Percentiles rank a stretch among this genome's conserved stretches.
Evolutionary conservation across 2,329 filamentous ascomycete genomes (phyloP).

Genomic region (Hymenoscyphus infarciens): DNA sequence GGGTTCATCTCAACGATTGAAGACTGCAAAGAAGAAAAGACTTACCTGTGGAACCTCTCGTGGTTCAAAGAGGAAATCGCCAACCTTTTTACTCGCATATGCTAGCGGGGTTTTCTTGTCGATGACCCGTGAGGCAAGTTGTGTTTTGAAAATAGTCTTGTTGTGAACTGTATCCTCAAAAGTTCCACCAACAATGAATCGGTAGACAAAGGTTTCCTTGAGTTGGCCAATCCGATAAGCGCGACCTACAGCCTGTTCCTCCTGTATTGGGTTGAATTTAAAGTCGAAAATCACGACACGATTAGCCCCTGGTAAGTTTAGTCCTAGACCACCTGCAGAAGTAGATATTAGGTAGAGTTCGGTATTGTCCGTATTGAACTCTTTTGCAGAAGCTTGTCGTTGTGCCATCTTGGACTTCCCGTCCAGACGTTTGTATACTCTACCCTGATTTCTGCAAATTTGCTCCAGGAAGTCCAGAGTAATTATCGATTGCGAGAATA

Average conservation of each 20-base stretch:
- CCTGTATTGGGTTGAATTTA: constrained; percentile 73
- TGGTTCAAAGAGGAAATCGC: constrained; percentile 58
- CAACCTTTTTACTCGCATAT: constrained; percentile 52
- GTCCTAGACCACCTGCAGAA: constrained; percentile 72
- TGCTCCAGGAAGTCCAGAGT: constrained; percentile 67
- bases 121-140: constrained; percentile 74
- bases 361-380: constrained; percentile 58
- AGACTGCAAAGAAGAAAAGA: background rate
- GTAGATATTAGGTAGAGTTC: constrained; percentile 80
- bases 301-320: constrained; percentile 82
- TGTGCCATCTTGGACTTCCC: constrained; percentile 50
- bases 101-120: constrained; percentile 77
- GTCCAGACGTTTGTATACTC: constrained; percentile 60
- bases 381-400: constrained; percentile 62
- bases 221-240: constrained; percentile 81
- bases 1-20: background rate
- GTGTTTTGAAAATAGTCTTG: constrained; percentile 75
- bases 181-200: constrained; percentile 72
- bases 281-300: constrained; percentile 85
- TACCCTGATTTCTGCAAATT: constrained; percentile 48
- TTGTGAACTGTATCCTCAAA: constrained; percentile 74
- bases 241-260: constrained; percentile 83
- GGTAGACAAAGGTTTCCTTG: constrained; percentile 81
- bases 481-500: constrained; percentile 72
- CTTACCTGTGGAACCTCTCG: constrained; percentile 38